Base-by-base conservation (phyloP, 768 basidiomycete genomes). In the Amanita polypyramis region DNA sequence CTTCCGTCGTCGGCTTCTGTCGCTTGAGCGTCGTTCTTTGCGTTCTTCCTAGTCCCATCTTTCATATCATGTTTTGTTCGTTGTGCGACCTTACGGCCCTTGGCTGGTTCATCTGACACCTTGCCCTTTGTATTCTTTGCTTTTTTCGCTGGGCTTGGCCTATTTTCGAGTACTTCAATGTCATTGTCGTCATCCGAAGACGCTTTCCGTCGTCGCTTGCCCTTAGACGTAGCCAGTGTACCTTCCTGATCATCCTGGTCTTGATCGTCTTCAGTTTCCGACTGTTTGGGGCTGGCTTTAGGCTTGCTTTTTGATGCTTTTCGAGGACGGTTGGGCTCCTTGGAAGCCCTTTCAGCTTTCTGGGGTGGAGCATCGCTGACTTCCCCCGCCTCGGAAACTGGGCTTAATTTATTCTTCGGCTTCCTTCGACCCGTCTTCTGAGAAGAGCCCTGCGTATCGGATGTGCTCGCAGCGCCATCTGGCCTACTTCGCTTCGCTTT, bases 91-190 rank as follows among this genome's bases (percentile, higher is more conserved):
- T 49, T 54, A 17, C 35, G 45, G 23, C 45, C 35, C 25, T 25
- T 36, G 4, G 5, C 32, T 29, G 17, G 14, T 35, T 5, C 5
- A 20, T 17, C 34, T n/a, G 8, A 33, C 39, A 30, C 2, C 49
- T 55, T 5, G 62, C 45, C 11, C 63, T 50, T 44, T 66, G 61
- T 4, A 14, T 9, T 69, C 67, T 23, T 49, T 36, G 29, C 27
- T 43, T 29, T 49, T 50, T 29, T 38, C 25, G 23, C 48, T 9
- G 30, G 49, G 27, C 17, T 30, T 41, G 27, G 52, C 17, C 29
- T 43, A 23, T 15, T 27, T 36, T 20, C 21, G 19, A 32, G 23
- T 20, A 37, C 29, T 19, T 36, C 17, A 25, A 49, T 21, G 21
- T 7, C 25, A 5, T 49, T 32, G 20, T 35, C 39, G 39, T 49